These are phyloP conservation scores for Papiliotrema nemorosa DNA, from an alignment of 1,284 basidiomycete genomes.

Conservation along the genomic window DNA sequence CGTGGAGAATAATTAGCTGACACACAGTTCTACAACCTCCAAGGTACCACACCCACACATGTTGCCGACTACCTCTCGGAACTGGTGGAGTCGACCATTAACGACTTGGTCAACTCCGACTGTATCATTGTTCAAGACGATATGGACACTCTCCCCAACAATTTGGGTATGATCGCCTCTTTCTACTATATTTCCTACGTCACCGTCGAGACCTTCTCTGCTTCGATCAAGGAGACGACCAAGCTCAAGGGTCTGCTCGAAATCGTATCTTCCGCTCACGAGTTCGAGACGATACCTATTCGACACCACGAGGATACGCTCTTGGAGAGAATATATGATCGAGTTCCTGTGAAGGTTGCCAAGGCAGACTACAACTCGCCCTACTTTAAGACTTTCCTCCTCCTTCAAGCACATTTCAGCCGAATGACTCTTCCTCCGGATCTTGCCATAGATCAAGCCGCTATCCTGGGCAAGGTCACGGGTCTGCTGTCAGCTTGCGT, in stretches of 20 bases:
- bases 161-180: constrained; percentile 92
- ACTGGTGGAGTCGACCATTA: constrained; percentile 87
- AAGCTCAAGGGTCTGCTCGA: constrained; percentile 95
- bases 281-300: constrained; percentile 93
- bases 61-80: constrained; percentile 93
- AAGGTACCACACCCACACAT: constrained; percentile 88
- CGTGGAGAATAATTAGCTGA: constrained; percentile 1
- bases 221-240: constrained; percentile 93
- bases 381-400: constrained; percentile 96
- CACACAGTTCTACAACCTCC: constrained; percentile 76
- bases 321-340: constrained; percentile 85
- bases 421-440: constrained; percentile 87
- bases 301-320: constrained; percentile 82
- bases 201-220: constrained; percentile 93
- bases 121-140: constrained; percentile 92
- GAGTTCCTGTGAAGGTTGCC: constrained; percentile 90
- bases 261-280: constrained; percentile 91
- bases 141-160: constrained; percentile 87
- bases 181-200: constrained; percentile 68
- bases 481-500: constrained; percentile 89
- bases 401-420: constrained; percentile 95
- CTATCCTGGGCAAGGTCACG: constrained; percentile 84
- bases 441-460: constrained; percentile 81
- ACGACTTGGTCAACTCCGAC: constrained; percentile 87
- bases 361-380: constrained; percentile 88